Conservation (phyloP, 2,329 filamentous ascomycete genomes). For the Fusarium sambucinum region DNA sequence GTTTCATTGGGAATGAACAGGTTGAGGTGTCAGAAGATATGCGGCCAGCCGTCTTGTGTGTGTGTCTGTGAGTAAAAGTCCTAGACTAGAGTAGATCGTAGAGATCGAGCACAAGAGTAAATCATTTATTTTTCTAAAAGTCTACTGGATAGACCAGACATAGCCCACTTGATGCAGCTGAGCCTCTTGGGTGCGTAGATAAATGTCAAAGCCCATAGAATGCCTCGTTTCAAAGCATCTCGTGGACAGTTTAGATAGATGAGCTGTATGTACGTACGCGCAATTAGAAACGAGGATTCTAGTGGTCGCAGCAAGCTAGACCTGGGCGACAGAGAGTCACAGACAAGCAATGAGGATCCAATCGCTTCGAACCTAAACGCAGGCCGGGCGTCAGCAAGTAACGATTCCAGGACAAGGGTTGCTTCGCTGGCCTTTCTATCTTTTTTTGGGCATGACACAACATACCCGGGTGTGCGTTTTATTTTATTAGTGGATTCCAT, state of each 20-base stretch:
- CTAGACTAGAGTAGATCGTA: conserved; percentile 7
- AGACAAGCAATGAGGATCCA: conserved; percentile 20
- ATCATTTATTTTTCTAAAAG: conserved; percentile 1
- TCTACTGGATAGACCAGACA: conserved; percentile 9
- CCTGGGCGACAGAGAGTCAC: conserved; percentile 5
- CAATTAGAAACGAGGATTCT: conserved; percentile 29
- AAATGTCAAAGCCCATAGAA: conserved; percentile 1
- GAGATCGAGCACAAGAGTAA: not conserved
- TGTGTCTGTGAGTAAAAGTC: conserved; percentile 8
- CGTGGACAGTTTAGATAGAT: conserved; percentile 22
- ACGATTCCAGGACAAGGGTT: conserved; percentile 20
- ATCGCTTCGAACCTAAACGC: conserved; percentile 28
- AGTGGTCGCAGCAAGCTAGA: conserved; percentile 42
- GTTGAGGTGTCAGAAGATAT: conserved; percentile 29
- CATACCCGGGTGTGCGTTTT: conserved; percentile 18
- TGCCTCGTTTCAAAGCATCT: conserved; percentile 38
- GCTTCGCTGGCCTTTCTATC: conserved; percentile 20
- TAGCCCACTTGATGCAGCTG: conserved; percentile 30
- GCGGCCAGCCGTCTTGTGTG: conserved; percentile 28
- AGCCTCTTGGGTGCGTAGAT: conserved; percentile 24
- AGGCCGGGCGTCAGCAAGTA: conserved; percentile 36
- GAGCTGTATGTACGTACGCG: conserved; percentile 18
- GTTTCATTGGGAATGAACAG: conserved; percentile 15
- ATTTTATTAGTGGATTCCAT: conserved; percentile 3
- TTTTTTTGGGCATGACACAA: conserved; percentile 35